Percentiles rank a stretch among this genome's conserved stretches.
These are phyloP conservation scores for Zostera marina DNA, from an alignment of 116 monocot genomes.

Conservation along the genomic window DNA sequence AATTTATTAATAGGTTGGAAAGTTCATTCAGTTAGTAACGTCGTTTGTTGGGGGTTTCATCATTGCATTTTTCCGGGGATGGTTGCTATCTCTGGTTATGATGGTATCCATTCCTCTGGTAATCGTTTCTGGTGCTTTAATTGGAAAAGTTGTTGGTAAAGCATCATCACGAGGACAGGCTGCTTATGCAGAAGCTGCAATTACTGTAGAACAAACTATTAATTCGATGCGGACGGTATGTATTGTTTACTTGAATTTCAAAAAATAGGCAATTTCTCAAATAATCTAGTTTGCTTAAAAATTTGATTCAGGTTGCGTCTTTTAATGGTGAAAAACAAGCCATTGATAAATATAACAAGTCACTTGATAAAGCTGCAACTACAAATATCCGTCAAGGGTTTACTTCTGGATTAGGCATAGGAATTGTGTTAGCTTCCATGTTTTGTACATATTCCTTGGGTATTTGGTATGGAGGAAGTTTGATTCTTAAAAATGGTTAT, in stretches of 20 bases:
- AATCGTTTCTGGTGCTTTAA: slow-evolving; percentile 17
- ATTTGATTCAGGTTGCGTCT: slow-evolving; percentile 45
- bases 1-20: slow-evolving; percentile 28
- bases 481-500: slow-evolving; percentile 29
- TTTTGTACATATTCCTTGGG: slow-evolving; percentile 27
- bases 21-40: slow-evolving; percentile 32
- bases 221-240: slow-evolving; percentile 63
- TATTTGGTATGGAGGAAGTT: slow-evolving; percentile 33
- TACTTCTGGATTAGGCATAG: slow-evolving; percentile 25
- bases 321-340: slow-evolving; percentile 44
- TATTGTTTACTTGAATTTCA: too few relatives aligned
- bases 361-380: slow-evolving; percentile 17
- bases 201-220: slow-evolving; percentile 46
- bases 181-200: slow-evolving; percentile 37
- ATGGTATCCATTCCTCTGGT: slow-evolving; percentile 28
- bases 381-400: slow-evolving; percentile 30
- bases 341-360: slow-evolving; percentile 25
- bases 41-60: slow-evolving; percentile 37
- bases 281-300: too few relatives aligned
- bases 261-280: too few relatives aligned
- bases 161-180: slow-evolving; percentile 22
- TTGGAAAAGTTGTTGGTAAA: slow-evolving; percentile 20
- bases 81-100: slow-evolving; percentile 63
- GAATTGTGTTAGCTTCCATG: slow-evolving; percentile 11
- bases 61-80: slow-evolving; percentile 40